Evolutionary conservation across 495 filamentous ascomycete genomes (phyloP), one percentile per base, ranked within the genome.

Genomic region (Trichoderma asperelloides): DNA sequence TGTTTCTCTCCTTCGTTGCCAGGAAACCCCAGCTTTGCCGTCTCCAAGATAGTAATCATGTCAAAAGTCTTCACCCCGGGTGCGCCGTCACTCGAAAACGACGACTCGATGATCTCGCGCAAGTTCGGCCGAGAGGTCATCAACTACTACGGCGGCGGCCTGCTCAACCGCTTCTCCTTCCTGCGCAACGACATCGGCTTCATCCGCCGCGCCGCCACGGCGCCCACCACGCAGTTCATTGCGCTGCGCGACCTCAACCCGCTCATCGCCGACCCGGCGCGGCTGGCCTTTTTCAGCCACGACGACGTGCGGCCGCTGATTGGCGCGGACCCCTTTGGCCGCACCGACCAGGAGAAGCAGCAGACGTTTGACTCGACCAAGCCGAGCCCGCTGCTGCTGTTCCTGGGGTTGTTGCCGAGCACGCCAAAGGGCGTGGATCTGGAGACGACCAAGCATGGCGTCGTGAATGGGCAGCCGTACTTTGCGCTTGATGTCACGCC

Each of bases 401-500:
- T 98, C 76, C 82, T 97, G 28, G 95, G 95, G 13, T 71, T 98
- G 27, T 21, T 65, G 39, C 39, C 40, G 40, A 25, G 18, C 16
- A 21, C 9, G 21, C 33, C 33, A 45, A 89, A 96, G 70, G 92
- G 95, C 77, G 78, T 79, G 66, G 63, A 65, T 5, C 37, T 55
- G 0, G 67, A 47, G 11, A 71, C 51, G 23, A 81, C 80, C 65
- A 65, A 65, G 63, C 82, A 77, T 64, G 78, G 77, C 30, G 74
- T 75, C 6, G 97, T 97, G 74, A 80, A 73, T 39, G 95, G 95
- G 11, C 79, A 78, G 15, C 93, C 95, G 12, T 93, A 86, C 71
- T 98, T 97, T 73, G 95, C 93, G 2, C 71, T 98, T 8, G 95
- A 97, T 74, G 85, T 97, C 25, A 96, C 93, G 9, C 90, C 91